Evolutionary conservation across 129 eudicot species (phyloP).

Genomic region (Pittosporum tobira): DNA sequence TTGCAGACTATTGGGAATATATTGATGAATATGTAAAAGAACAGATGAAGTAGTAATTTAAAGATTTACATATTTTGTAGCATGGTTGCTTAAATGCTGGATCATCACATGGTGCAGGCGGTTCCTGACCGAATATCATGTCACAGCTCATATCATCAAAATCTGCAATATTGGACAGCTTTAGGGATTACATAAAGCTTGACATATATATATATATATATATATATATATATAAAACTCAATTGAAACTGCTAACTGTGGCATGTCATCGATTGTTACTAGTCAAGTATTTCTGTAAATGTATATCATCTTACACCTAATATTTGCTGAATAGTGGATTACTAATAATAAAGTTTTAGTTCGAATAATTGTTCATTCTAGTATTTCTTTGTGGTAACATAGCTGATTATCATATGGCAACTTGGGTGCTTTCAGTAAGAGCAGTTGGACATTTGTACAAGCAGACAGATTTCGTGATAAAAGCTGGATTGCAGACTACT

Average conservation of each 20-base stretch:
- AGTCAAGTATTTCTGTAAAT: background rate
- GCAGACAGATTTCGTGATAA: background rate
- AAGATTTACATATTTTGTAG: conserved; percentile 67
- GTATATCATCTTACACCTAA: background rate
- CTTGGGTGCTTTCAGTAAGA: background rate
- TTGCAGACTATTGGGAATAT: background rate
- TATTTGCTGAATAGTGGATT: background rate
- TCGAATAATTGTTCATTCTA: background rate
- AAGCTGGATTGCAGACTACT: background rate
- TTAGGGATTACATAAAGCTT: background rate
- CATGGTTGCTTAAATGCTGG: conserved; percentile 81
- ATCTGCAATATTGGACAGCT: conserved; percentile 35
- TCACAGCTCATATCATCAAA: conserved; percentile 98
- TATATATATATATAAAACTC: background rate
- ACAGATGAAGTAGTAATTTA: conserved; percentile 3
- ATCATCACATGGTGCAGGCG: conserved; percentile 57
- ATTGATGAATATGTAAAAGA: background rate
- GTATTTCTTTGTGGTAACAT: background rate
- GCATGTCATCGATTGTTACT: background rate
- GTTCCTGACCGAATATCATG: conserved; percentile 82
- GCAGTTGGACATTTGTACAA: background rate
- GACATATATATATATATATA: background rate
- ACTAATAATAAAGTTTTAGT: conserved; percentile 2
- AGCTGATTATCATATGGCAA: background rate
- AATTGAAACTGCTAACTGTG: background rate